phyloP scores from a whole-genome alignment of 495 filamentous ascomycete genomes.

The Filosporella fistucella region DNA sequence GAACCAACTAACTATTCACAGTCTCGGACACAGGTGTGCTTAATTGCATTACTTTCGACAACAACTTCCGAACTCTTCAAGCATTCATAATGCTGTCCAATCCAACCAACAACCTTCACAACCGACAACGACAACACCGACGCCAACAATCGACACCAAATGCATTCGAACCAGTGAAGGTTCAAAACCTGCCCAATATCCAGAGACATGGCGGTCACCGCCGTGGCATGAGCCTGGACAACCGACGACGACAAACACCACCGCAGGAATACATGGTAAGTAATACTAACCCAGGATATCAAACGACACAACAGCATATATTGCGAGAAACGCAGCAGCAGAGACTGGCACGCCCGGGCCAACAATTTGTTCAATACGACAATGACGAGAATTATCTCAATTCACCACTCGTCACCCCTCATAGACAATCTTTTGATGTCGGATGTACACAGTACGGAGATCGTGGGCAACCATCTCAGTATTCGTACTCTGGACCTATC shows the following conservation, averaged over 20 bases:
- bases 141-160: conserved; percentile 86
- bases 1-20: conserved; percentile 24
- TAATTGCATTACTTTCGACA: conserved; percentile 41
- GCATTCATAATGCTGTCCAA: conserved; percentile 75
- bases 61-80: conserved; percentile 55
- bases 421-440: conserved; percentile 37
- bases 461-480: conserved; percentile 6
- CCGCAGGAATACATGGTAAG: conserved; percentile 53
- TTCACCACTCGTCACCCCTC: conserved; percentile 43
- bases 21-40: conserved; percentile 50
- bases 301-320: conserved; percentile 72
- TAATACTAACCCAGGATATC: conserved; percentile 64
- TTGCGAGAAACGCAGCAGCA: conserved; percentile 33
- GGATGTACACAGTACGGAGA: conserved; percentile 31
- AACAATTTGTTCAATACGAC: conserved; percentile 23
- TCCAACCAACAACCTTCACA: conserved; percentile 58
- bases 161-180: conserved; percentile 64
- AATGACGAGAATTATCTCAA: conserved; percentile 36
- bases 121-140: conserved; percentile 71
- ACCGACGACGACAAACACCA: conserved; percentile 47
- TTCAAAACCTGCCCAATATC: conserved; percentile 54
- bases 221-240: conserved; percentile 77
- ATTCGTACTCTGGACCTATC: conserved; percentile 32
- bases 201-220: conserved; percentile 56
- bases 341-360: conserved; percentile 59